Percentiles rank a stretch among this genome's conserved stretches.
phyloP scores from a whole-genome alignment of 1,284 basidiomycete genomes.

The Ceratobasidium theobromae region DNA sequence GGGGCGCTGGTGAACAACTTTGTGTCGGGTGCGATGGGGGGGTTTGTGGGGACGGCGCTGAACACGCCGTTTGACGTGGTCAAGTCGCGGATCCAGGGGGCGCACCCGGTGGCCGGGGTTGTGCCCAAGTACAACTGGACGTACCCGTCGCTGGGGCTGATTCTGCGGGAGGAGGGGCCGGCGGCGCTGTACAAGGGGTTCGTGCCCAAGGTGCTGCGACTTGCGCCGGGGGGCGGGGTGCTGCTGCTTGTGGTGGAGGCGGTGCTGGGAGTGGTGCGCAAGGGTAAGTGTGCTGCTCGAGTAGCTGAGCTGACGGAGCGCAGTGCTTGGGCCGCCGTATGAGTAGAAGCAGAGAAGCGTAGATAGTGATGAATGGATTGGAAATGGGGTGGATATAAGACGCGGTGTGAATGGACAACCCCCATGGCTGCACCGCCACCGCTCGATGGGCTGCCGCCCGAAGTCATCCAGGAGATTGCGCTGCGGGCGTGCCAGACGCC shows the following conservation, averaged over 20 bases:
- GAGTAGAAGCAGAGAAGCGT: slow-evolving; percentile 4
- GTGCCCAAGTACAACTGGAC: slow-evolving; percentile 91
- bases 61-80: slow-evolving; percentile 85
- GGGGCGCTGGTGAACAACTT: slow-evolving; percentile 88
- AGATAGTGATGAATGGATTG: neutral
- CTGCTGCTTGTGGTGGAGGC: slow-evolving; percentile 89
- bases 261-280: slow-evolving; percentile 55
- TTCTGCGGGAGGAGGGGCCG: slow-evolving; percentile 87
- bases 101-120: slow-evolving; percentile 61
- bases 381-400: neutral
- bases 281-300: neutral
- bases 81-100: slow-evolving; percentile 92
- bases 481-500: slow-evolving; percentile 37
- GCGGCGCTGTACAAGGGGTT: slow-evolving; percentile 95
- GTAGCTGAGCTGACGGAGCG: neutral
- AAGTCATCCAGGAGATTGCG: slow-evolving; percentile 43
- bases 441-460: slow-evolving; percentile 44
- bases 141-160: slow-evolving; percentile 73
- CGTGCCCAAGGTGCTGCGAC: slow-evolving; percentile 78
- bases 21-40: slow-evolving; percentile 85
- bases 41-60: slow-evolving; percentile 72
- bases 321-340: slow-evolving; percentile 23
- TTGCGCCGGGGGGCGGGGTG: slow-evolving; percentile 94
- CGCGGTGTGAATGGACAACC: too few species aligned
- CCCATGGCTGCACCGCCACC: too few species aligned